A percentile compares a stretch with the other conserved stretches of the same genome.
Evolutionary conservation across 163 green algal species (phyloP).

Genomic region (Picocystis sp.): DNA sequence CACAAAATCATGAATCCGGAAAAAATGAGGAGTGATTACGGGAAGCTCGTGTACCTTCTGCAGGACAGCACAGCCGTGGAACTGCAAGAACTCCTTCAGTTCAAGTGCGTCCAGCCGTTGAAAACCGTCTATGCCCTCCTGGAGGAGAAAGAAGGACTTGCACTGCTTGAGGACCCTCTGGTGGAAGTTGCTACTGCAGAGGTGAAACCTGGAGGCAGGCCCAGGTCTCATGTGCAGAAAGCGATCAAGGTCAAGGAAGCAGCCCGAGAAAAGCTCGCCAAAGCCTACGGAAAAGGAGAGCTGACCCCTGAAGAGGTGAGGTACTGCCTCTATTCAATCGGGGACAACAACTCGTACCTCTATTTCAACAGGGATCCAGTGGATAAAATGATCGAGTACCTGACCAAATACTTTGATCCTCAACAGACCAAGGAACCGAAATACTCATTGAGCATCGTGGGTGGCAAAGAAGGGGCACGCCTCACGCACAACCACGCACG

Average conservation of each 20-base stretch:
- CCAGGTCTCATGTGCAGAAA: conserved; percentile 43
- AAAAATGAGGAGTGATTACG: conserved; percentile 22
- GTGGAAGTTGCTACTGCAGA: conserved; percentile 60
- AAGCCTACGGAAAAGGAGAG: conserved; percentile 24
- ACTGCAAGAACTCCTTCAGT: conserved; percentile 71
- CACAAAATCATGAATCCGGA: conserved; percentile 85
- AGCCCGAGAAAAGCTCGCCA: conserved; percentile 48
- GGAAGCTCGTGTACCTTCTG: conserved; percentile 78
- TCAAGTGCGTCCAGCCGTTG: conserved; percentile 60
- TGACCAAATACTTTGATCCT: conserved; percentile 23
- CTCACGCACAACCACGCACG: conserved; percentile 82
- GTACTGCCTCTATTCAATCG: conserved; percentile 68
- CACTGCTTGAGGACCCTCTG: conserved; percentile 63
- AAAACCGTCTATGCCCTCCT: conserved; percentile 51
- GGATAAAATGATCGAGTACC: conserved; percentile 62
- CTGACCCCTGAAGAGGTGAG: conserved; percentile 54
- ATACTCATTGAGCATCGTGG: conserved; percentile 39
- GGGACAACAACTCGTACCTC: conserved; percentile 87
- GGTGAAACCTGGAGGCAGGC: conserved; percentile 35
- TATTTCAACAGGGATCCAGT: conserved; percentile 84
- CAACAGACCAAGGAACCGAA: conserved; percentile 19
- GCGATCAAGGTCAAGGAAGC: conserved; percentile 77
- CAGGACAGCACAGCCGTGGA: conserved; percentile 34
- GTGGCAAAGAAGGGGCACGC: conserved; percentile 47
- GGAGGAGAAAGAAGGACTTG: conserved; percentile 33